A percentile compares a stretch with the other conserved stretches of the same genome.
Evolutionary conservation across 1,284 basidiomycete genomes (phyloP).

Genomic region (Caloboletus inedulis): DNA sequence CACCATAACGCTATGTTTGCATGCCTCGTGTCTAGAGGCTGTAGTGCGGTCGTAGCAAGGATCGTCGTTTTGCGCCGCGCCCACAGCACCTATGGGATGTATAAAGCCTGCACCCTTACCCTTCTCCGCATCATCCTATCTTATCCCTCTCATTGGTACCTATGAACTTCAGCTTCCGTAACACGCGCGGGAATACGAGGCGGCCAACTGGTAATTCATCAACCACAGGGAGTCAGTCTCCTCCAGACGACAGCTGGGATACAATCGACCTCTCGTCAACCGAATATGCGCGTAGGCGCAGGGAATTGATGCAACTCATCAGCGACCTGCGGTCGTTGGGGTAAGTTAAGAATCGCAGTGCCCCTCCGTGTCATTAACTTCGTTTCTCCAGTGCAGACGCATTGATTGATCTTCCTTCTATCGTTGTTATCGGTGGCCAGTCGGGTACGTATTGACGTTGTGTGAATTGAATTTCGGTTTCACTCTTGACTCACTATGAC

Average conservation of each 20-base stretch:
- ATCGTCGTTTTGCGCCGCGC: background rate
- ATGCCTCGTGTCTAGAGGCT: slow-evolving; percentile 1
- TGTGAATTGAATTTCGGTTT: background rate
- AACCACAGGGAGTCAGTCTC: background rate
- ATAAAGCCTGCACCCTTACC: slow-evolving; percentile 17
- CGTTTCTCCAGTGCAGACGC: slow-evolving; percentile 36
- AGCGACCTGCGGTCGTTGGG: slow-evolving; percentile 44
- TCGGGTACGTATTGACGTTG: slow-evolving; percentile 41
- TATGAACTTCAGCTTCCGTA: slow-evolving; percentile 11
- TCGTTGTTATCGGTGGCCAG: slow-evolving; percentile 59
- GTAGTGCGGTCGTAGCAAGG: background rate
- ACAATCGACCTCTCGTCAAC: slow-evolving; percentile 26
- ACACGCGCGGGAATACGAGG: background rate
- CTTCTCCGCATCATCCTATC: background rate
- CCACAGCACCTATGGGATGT: background rate
- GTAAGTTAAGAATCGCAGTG: slow-evolving; percentile 27
- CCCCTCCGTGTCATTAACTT: background rate
- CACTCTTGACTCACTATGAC: background rate
- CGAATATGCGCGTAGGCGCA: slow-evolving; percentile 46
- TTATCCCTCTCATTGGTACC: background rate
- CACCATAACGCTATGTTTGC: background rate
- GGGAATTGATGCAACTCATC: slow-evolving; percentile 45
- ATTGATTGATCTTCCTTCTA: slow-evolving; percentile 47
- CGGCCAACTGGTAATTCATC: background rate
- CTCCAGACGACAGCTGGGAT: slow-evolving; percentile 14